Base-by-base conservation (phyloP, 2,329 filamentous ascomycete species). In the Zalaria obscura region DNA sequence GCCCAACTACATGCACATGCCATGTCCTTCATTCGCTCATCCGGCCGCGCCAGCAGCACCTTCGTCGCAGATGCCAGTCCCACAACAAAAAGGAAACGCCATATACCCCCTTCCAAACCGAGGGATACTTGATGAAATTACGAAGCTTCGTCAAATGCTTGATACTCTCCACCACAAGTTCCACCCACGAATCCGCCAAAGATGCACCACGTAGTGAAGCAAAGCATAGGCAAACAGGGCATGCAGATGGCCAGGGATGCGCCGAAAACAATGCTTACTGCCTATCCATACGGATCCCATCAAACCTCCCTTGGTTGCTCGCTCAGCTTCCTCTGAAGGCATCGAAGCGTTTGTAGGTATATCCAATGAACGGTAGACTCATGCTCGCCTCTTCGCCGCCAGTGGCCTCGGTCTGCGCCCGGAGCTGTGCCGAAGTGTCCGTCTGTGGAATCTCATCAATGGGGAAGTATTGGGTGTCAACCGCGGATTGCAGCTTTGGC, bases 391-490 rank as follows among this genome's bases (percentile, higher is more conserved):
- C 80, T 59, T 93, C 83, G 52, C 89, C 84, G 40, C 77, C 76
- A 54, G 78, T 73, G 46, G 81, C 79, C 48, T 81, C 74, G 39
- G 84, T 85, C 62, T 93, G 84, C 18, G 84, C 84, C 59, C 86
- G 83, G 55, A 94, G 75, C 50, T 84, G 74, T 25, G 87, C 91
- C 42, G 83, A 86, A 49, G 87, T 94, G 61, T 95, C 88, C 42
- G 87, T 89, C 68, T 96, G 89, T 54, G 93, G 87, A 57, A 98
- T 95, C 64, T 98, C 91, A 58, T 98, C 91, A 40, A 87, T 95
- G 6, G 91, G 91, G 78, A 98, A 98, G 70, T 98, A 96, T 37
- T 88, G 89, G 18, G 91, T 94, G 59, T 98, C 91, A 54, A 94
- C 83, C 61, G 91, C 91, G 48, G 86, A 93, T 46, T 83, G 83